Conservation (phyloP, 768 basidiomycete species). For the Chalciporus pseudorubinellus region DNA sequence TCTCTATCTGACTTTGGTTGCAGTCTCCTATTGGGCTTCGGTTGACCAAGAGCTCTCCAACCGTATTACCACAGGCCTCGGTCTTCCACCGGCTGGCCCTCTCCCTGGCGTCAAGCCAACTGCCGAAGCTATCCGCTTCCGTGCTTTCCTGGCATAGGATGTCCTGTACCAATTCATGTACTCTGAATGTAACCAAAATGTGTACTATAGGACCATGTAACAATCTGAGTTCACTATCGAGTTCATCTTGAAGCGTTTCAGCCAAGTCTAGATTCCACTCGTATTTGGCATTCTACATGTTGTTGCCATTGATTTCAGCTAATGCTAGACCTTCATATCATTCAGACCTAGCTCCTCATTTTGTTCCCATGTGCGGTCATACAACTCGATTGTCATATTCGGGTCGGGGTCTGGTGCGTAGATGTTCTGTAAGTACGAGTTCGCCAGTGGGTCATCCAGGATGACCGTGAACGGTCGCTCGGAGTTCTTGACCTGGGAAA, state of each 20-base stretch:
- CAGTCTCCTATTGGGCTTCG: conserved; percentile 69
- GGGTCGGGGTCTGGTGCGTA: conserved; percentile 98
- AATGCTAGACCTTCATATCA: conserved; percentile 74
- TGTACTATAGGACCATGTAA: too few species aligned
- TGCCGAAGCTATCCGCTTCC: conserved; percentile 53
- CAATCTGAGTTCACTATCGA: too few species aligned
- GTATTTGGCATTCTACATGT: background rate
- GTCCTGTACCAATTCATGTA: too few species aligned
- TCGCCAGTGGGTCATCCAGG: conserved; percentile 92
- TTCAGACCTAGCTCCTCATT: conserved; percentile 94
- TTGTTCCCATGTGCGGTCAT: conserved; percentile 85
- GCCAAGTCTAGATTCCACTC: background rate
- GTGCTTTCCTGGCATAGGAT: conserved; percentile 17
- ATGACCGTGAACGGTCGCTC: conserved; percentile 85
- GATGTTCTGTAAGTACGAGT: conserved; percentile 94
- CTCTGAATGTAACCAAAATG: too few species aligned
- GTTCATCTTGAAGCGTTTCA: too few species aligned
- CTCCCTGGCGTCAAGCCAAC: conserved; percentile 57
- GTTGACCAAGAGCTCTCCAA: conserved; percentile 74
- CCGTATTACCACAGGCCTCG: conserved; percentile 75
- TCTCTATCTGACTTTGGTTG: too few species aligned
- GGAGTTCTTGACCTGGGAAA: conserved; percentile 67
- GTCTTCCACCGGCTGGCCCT: conserved; percentile 53
- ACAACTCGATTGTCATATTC: conserved; percentile 80
- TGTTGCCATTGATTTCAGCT: too few species aligned